Conservation (phyloP, 352 stramenopile genomes). For the Globisporangium mamillatum region DNA sequence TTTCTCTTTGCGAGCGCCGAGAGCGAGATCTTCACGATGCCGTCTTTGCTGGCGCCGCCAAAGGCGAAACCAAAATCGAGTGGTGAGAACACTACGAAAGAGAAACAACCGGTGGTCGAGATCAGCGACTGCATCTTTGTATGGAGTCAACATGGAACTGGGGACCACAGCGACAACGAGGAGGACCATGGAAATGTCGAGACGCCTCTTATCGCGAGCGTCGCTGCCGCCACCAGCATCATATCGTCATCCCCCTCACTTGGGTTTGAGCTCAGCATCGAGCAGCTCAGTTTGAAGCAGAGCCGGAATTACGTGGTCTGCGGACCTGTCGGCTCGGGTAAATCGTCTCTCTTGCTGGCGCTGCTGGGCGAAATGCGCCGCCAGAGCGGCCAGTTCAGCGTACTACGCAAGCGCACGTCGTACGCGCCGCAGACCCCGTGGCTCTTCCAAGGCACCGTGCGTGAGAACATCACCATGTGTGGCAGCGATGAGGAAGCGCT, state of each 20-base stretch:
- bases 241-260: neutral
- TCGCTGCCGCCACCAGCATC: neutral
- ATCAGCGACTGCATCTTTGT: conserved; percentile 29
- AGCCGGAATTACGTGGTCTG: conserved; percentile 61
- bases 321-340: conserved; percentile 92
- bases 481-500: conserved; percentile 20
- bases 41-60: conserved; percentile 9
- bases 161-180: neutral
- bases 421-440: conserved; percentile 81
- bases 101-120: conserved; percentile 18
- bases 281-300: conserved; percentile 35
- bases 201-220: conserved; percentile 13
- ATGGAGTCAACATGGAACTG: conserved; percentile 15
- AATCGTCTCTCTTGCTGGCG: conserved; percentile 93
- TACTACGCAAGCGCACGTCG: conserved; percentile 28
- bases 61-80: conserved; percentile 5
- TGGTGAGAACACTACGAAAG: neutral
- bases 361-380: conserved; percentile 95
- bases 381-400: conserved; percentile 21
- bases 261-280: conserved; percentile 47
- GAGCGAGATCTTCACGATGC: conserved; percentile 6
- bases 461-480: conserved; percentile 62
- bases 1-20: conserved; percentile 54
- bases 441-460: conserved; percentile 62
- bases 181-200: neutral